A percentile compares a stretch with the other conserved stretches of the same genome.
Evolutionary conservation across 495 filamentous ascomycete species (phyloP).

Genomic region (Glarea lozoyensis): DNA sequence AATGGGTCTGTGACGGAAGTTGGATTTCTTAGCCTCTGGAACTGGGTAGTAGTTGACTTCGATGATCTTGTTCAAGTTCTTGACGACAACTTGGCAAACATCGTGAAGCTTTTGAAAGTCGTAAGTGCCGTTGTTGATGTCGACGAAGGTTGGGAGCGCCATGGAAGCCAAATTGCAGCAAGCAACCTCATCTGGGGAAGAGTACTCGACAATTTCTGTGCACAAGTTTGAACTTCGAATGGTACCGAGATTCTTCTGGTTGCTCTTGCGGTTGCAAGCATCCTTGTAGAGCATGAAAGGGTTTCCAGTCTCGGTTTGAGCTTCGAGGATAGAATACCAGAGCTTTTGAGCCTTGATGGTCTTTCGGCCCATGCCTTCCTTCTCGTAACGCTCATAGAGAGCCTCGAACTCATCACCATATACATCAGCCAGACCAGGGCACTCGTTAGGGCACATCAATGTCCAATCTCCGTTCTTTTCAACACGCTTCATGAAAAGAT

Average conservation of each 20-base stretch:
- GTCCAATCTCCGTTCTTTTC: conserved; percentile 95
- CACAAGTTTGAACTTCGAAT: conserved; percentile 98
- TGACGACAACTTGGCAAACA: conserved; percentile 78
- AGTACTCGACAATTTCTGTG: conserved; percentile 98
- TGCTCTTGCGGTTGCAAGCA: conserved; percentile 95
- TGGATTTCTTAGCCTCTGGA: conserved; percentile 82
- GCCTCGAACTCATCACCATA: conserved; percentile 96
- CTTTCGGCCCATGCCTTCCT: conserved; percentile 77
- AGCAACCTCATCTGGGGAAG: conserved; percentile 91
- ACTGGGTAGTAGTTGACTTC: conserved; percentile 97
- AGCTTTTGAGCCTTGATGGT: conserved; percentile 97
- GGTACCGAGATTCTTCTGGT: conserved; percentile 98
- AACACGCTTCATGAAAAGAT: conserved; percentile 99
- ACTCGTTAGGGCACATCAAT: conserved; percentile 94
- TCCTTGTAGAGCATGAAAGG: conserved; percentile 99
- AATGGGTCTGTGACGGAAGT: conserved; percentile 90
- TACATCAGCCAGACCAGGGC: conserved; percentile 87
- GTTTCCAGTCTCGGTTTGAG: conserved; percentile 97
- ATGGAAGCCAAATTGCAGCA: conserved; percentile 97
- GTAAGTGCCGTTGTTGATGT: conserved; percentile 70
- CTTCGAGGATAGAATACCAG: conserved; percentile 95
- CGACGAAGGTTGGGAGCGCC: conserved; percentile 81
- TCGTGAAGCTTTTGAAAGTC: conserved; percentile 95
- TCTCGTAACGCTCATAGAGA: conserved; percentile 90
- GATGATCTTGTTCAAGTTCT: conserved; percentile 95